Evolutionary conservation across 345 rosid species (phyloP), one percentile per base, ranked within the genome.

Genomic region (Rhizophora apiculata): DNA sequence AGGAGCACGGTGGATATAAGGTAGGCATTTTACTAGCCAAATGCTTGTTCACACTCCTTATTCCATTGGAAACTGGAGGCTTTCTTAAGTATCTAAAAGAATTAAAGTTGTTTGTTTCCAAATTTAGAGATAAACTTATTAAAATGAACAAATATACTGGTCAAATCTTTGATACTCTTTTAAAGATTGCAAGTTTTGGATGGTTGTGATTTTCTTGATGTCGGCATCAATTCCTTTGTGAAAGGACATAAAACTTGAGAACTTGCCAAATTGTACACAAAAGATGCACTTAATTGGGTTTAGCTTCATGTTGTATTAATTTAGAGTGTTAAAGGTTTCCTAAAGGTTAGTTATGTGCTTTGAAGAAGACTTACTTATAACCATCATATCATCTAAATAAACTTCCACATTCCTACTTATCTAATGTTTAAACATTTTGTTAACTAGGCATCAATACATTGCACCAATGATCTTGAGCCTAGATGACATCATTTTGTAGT

Each of bases 121-220:
- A 3, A 32, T 1, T 10, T 13, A 9, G 7, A 37, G 43, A 36
- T 37, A 37, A 60, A 30, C 2, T 27, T 13, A 1, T 16, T 34
- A 1, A 4, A 7, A 5, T 29, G 1, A 7, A 18, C 1, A 2
- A 16, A n/a, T 2, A 5, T 27, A 0, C 21, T 5, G 0, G 4
- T 15, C 0, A 37, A 9, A 16, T 1, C 22, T 2, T 34, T 67
- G 0, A 52, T 34, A 30, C 16, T 4, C 5, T 15, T 15, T 31
- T 3, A 30, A 32, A 0, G 49, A 6, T 19, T 8, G 16, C 1
- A 36, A 21, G 0, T 36, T 13, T 1, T 54, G 0, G 8, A 32
- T 52, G 29, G n/a, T 34, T 10, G 4, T 0, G 1, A 55, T 32
- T 16, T 59, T 68, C 0, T 68, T 0, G 0, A 32, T 21, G 26